Percentiles rank a stretch among this genome's conserved stretches.
phyloP scores from a whole-genome alignment of 2,329 filamentous ascomycete species.

The Aspergillus luchuensis region DNA sequence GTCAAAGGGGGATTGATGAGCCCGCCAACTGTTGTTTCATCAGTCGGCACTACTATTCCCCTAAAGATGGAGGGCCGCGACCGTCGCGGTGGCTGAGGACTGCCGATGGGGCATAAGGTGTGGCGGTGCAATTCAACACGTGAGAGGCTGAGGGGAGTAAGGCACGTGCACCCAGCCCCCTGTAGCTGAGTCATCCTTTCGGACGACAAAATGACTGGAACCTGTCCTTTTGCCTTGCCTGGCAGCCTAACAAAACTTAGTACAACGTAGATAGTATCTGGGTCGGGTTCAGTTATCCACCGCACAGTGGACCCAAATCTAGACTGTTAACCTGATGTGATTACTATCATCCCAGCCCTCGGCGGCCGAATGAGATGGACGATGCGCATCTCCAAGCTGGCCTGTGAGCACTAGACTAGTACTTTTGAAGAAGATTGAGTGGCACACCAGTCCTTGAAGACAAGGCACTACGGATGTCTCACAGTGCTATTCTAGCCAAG shows the following conservation, averaged over 20 bases:
- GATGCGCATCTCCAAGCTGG: neutral
- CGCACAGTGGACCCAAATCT: slow-evolving; percentile 2
- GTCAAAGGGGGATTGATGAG: neutral
- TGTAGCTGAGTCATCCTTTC: neutral
- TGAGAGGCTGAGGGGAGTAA: neutral
- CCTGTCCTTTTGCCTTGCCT: neutral
- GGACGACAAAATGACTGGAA: too few species aligned
- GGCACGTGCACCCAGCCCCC: neutral
- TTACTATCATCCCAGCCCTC: neutral
- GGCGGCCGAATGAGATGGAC: neutral
- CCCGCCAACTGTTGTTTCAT: slow-evolving; percentile 2
- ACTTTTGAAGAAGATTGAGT: too few species aligned
- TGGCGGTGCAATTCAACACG: slow-evolving; percentile 9
- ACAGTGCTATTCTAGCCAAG: neutral
- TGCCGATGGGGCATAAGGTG: neutral
- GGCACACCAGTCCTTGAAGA: neutral
- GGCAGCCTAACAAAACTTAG: neutral
- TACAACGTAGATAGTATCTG: neutral
- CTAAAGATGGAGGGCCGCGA: slow-evolving; percentile 13
- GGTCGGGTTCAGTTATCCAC: neutral
- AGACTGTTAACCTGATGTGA: neutral
- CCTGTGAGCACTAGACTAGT: neutral
- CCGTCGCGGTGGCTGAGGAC: slow-evolving; percentile 19
- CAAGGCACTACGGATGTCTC: neutral
- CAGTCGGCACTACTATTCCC: slow-evolving; percentile 2